Base-by-base conservation (phyloP, 371 early-diverging fungal species). In the Quaeritorhiza haematococci region DNA sequence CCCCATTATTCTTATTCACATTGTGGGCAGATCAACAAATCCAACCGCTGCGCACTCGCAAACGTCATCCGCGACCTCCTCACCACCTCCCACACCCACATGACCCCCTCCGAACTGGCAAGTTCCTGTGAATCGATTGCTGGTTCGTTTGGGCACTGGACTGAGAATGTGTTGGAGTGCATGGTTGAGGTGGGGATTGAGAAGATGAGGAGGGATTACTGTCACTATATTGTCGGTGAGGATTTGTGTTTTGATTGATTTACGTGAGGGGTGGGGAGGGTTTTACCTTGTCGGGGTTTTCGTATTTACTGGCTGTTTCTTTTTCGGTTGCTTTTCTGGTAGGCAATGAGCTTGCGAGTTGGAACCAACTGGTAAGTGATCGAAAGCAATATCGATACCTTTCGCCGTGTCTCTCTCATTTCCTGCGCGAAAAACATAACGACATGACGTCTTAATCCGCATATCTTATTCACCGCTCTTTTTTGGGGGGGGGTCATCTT, bases 121-220 rank as follows among this genome's bases (percentile, higher is more conserved):
- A 68, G 58, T 0, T 42, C 69, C 0, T 51, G 55, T 21, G 65
- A 70, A 33, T 41, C 60, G 5, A 68, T 73, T 7, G 33, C 53
- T 0, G 56, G 57, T 6, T 57, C 56, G 0, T 68, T 72, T 45
- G 64, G 72, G n/a, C 68, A 51, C 45, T 72, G 67, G 67, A 50
- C 67, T 1, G 69, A 68, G 52, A 35, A 73, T 27, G 72, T 72
- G 29, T 30, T 69, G 53, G 72, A 72, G 46, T 49, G 51, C 23
- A 34, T 72, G 43, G 64, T 72, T 2, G 72, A 72, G 35, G 53
- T 64, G 26, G 72, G 72, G 0, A 51, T 72, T 4, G 55, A 55
- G 58, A 72, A 72, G 41, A 44, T 72, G 38, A 72, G 58, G 49
- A 34, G 73, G 32, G 72, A 72, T 42, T 71, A 69, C 49, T 42